Conservation (phyloP, 1,139 yeast genomes). For the Scheffersomyces segobiensis region DNA sequence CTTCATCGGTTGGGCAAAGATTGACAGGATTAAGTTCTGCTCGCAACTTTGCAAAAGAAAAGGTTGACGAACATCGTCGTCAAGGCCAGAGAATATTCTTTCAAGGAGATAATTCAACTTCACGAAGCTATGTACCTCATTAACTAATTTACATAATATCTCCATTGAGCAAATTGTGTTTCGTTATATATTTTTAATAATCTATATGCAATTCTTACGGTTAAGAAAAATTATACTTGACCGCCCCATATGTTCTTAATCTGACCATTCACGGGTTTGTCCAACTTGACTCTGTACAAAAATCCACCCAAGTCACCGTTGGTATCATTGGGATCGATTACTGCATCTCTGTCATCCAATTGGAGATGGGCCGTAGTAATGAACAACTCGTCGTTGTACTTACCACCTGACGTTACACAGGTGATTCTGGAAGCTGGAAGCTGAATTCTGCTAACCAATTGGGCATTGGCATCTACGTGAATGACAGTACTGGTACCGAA, state of each 20-base stretch:
- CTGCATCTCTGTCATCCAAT: conserved; percentile 35
- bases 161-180: background rate
- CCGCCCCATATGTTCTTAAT: conserved; percentile 33
- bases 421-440: conserved; percentile 68
- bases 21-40: background rate
- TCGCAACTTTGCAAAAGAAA: background rate
- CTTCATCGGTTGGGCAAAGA: background rate
- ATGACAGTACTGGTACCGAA: conserved; percentile 62
- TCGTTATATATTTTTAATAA: too few relatives aligned
- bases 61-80: background rate
- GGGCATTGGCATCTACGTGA: conserved; percentile 52
- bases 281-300: conserved; percentile 27
- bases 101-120: background rate
- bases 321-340: conserved; percentile 30
- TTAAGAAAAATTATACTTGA: conserved; percentile 2
- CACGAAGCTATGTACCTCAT: background rate
- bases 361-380: conserved; percentile 66
- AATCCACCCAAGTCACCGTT: conserved; percentile 59
- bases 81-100: background rate
- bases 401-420: conserved; percentile 75
- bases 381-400: conserved; percentile 54
- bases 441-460: conserved; percentile 48
- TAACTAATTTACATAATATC: background rate
- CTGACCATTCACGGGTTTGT: conserved; percentile 22
- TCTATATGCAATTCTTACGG: background rate